phyloP scores from a whole-genome alignment of 108 stramenopile genomes.

The Cylindrotheca fusiformis region DNA sequence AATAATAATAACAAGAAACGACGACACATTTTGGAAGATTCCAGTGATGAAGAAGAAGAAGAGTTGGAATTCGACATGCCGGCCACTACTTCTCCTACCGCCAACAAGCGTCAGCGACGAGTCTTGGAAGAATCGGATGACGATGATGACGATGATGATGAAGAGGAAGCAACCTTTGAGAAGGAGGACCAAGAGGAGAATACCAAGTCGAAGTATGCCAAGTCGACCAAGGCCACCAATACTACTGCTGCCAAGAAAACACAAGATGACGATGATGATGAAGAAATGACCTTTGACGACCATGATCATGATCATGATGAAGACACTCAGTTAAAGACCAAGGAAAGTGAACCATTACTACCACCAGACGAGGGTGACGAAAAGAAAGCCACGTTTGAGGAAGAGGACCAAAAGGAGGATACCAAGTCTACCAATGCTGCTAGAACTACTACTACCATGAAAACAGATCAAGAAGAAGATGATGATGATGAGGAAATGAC shows the following conservation, averaged over 20 bases:
- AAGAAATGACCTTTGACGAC: neutral
- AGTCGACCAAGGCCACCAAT: neutral
- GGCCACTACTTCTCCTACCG: neutral
- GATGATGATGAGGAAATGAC: neutral
- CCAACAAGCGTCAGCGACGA: neutral
- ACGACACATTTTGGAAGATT: conserved; percentile 17
- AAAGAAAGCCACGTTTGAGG: neutral
- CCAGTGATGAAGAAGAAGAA: conserved; percentile 34
- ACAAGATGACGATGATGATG: conserved; percentile 2
- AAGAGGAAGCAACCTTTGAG: neutral
- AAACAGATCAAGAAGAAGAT: neutral
- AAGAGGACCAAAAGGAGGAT: neutral
- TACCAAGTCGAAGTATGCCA: neutral
- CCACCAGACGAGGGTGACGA: conserved; percentile 5
- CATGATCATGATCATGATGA: neutral
- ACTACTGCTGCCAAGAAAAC: no score
- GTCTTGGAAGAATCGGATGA: conserved; percentile 10
- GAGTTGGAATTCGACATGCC: conserved; percentile 8
- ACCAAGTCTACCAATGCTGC: neutral
- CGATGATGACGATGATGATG: conserved; percentile 16
- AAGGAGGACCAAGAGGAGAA: neutral
- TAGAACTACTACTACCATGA: no score
- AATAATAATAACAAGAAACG: conserved; percentile 5
- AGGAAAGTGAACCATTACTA: neutral
- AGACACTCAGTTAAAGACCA: conserved; percentile 2